Conservation (phyloP, 2,329 filamentous ascomycete species). For the Colletotrichum zoysiae region DNA sequence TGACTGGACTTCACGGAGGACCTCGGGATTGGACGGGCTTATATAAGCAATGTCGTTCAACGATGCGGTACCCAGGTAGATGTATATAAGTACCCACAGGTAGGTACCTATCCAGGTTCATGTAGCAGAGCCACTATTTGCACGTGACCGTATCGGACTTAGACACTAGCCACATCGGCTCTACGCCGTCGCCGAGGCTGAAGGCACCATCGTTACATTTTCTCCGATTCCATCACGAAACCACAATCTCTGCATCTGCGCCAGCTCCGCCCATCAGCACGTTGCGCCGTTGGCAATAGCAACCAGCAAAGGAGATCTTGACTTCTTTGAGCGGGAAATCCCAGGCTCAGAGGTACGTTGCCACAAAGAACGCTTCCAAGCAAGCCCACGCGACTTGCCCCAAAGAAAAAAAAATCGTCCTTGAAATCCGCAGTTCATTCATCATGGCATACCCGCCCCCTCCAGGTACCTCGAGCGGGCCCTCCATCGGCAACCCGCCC, state of each 20-base stretch:
- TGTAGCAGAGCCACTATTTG: not conserved
- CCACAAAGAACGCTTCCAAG: conserved; percentile 45
- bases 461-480: conserved; percentile 75
- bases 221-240: conserved; percentile 16
- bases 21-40: conserved; percentile 20
- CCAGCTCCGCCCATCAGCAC: conserved; percentile 14
- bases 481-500: conserved; percentile 51
- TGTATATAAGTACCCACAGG: too few relatives aligned
- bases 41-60: conserved; percentile 19
- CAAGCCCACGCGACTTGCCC: conserved; percentile 25
- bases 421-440: conserved; percentile 59
- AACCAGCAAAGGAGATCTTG: conserved; percentile 26
- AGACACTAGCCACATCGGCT: conserved; percentile 27
- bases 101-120: not conserved
- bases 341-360: conserved; percentile 65
- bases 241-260: conserved; percentile 29
- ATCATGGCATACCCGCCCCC: conserved; percentile 89
- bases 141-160: conserved; percentile 3
- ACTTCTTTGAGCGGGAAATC: conserved; percentile 52
- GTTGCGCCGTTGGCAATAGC: conserved; percentile 16
- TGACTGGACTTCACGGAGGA: conserved; percentile 22
- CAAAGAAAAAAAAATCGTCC: not conserved
- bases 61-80: not conserved
- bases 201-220: conserved; percentile 20
- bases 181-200: conserved; percentile 27